Evolutionary conservation across 2,329 filamentous ascomycete genomes (phyloP).

Genomic region (Nothopassalora personata): DNA sequence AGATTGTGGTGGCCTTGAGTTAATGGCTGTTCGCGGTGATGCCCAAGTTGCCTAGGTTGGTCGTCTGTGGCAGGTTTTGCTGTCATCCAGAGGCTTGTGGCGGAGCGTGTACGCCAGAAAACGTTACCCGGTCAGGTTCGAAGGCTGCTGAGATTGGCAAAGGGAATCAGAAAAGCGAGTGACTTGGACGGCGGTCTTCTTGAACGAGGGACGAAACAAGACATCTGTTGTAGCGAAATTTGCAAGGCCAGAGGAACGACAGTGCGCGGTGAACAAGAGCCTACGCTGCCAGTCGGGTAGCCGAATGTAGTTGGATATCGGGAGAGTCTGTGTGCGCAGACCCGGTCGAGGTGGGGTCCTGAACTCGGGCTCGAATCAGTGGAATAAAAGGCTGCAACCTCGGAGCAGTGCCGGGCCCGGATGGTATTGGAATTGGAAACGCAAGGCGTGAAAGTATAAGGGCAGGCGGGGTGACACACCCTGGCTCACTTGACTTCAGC

Average conservation of each 20-base stretch:
- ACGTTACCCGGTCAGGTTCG: conserved; percentile 1
- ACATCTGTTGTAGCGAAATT: conserved; percentile 10
- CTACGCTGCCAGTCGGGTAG: conserved; percentile 19
- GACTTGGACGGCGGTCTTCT: conserved; percentile 13
- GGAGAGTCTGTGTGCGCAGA: conserved; percentile 8
- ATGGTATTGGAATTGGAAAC: conserved; percentile 22
- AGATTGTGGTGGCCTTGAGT: conserved; percentile 18
- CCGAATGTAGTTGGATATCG: conserved; percentile 17
- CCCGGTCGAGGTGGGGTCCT: conserved; percentile 17
- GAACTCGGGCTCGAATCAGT: conserved; percentile 3
- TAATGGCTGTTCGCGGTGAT: conserved; percentile 20
- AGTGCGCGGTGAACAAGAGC: conserved; percentile 19
- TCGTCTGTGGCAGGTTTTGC: background rate
- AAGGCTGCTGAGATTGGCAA: background rate
- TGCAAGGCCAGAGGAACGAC: conserved; percentile 16
- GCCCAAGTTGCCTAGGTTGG: conserved; percentile 17
- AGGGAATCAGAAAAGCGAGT: conserved; percentile 12
- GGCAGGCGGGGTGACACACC: conserved; percentile 18
- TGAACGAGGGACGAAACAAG: conserved; percentile 23
- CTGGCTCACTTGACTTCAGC: conserved; percentile 5
- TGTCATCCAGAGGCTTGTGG: background rate
- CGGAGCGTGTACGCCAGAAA: conserved; percentile 1
- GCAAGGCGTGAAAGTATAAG: conserved; percentile 25
- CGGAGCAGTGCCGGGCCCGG: conserved; percentile 20
- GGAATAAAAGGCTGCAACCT: conserved; percentile 14